These are phyloP conservation scores for Pythium sukuiense DNA, from an alignment of 352 stramenopile species.

Conservation along the genomic window DNA sequence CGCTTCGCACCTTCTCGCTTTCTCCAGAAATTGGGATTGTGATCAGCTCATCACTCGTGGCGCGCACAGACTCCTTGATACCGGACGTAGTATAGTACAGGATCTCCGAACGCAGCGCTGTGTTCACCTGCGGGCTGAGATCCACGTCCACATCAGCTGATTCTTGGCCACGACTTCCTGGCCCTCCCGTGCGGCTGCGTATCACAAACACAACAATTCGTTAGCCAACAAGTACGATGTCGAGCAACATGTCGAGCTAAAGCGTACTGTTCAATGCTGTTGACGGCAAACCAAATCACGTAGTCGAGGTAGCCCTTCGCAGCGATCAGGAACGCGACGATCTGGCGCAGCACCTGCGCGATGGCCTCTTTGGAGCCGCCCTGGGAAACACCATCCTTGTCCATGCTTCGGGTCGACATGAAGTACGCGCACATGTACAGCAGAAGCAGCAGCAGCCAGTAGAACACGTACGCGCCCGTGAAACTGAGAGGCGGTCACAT, in stretches of 20 bases:
- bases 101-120: constrained; percentile 86
- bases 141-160: constrained; percentile 84
- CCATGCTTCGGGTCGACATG: constrained; percentile 63
- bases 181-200: constrained; percentile 34
- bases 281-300: constrained; percentile 90
- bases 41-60: constrained; percentile 71
- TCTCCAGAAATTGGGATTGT: constrained; percentile 81
- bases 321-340: constrained; percentile 82
- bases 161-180: constrained; percentile 47
- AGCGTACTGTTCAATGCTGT: constrained; percentile 77
- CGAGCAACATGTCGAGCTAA: too few relatives aligned
- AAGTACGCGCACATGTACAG: constrained; percentile 92
- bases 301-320: constrained; percentile 87
- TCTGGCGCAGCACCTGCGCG: constrained; percentile 76
- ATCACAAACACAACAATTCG: neutral
- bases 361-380: constrained; percentile 39
- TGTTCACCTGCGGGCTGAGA: constrained; percentile 86
- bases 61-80: constrained; percentile 85
- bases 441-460: constrained; percentile 83
- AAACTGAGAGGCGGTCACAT: constrained; percentile 43
- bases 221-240: too few relatives aligned
- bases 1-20: constrained; percentile 48
- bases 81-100: constrained; percentile 90
- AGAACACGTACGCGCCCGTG: constrained; percentile 86
- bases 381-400: constrained; percentile 36